Evolutionary conservation across 495 filamentous ascomycete genomes (phyloP).

Genomic region (Penicillium angulare): DNA sequence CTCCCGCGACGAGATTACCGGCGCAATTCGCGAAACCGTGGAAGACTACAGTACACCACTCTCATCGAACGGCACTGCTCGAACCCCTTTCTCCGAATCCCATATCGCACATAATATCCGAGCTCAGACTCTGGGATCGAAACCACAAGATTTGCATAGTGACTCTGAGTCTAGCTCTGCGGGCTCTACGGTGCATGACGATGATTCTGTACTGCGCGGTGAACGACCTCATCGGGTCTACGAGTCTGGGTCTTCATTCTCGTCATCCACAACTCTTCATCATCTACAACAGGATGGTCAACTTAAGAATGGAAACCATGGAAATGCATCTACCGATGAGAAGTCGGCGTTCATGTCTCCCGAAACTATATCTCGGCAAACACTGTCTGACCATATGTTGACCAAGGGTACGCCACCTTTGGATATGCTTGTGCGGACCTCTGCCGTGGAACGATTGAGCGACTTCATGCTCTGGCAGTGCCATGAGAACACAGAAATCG

Average conservation of each 20-base stretch:
- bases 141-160: conserved; percentile 32
- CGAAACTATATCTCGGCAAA: conserved; percentile 81
- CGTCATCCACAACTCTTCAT: conserved; percentile 54
- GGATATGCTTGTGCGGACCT: conserved; percentile 86
- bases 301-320: conserved; percentile 23
- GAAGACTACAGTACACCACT: conserved; percentile 72
- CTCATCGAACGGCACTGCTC: conserved; percentile 40
- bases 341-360: conserved; percentile 54
- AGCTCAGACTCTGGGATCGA: conserved; percentile 47
- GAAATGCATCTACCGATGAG: conserved; percentile 20
- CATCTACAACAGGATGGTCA: conserved; percentile 34
- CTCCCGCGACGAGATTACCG: conserved; percentile 91
- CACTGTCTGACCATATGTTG: conserved; percentile 75
- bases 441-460: conserved; percentile 84
- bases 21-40: conserved; percentile 84
- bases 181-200: conserved; percentile 32
- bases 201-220: conserved; percentile 29
- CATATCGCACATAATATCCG: conserved; percentile 84
- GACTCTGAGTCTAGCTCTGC: conserved; percentile 38
- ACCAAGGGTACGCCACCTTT: conserved; percentile 82
- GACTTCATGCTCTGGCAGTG: conserved; percentile 99
- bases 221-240: conserved; percentile 39
- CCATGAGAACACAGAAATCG: conserved; percentile 85
- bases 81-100: conserved; percentile 76
- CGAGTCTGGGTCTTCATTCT: conserved; percentile 55